These are phyloP conservation scores for Gypsophila paniculata DNA, from an alignment of 179 eudicot genomes.

Conservation along the genomic window DNA sequence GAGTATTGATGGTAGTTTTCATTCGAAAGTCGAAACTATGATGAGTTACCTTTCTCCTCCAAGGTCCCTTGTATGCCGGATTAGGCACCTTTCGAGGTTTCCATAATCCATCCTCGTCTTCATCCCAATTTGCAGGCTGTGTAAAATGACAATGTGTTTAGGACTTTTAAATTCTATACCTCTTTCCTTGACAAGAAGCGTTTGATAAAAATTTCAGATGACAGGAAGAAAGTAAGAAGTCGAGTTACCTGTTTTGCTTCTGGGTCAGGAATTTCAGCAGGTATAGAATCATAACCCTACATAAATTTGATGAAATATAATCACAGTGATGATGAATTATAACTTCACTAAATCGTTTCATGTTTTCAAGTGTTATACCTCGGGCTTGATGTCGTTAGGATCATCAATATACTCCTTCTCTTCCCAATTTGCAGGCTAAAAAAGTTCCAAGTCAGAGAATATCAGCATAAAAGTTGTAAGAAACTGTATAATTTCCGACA, in stretches of 20 bases:
- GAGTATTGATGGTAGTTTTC: not conserved
- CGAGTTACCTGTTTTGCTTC: constrained; percentile 56
- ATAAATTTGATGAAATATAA: not conserved
- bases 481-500: not conserved
- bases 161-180: not conserved
- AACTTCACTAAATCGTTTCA: no score
- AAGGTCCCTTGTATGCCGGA: constrained; percentile 88
- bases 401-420: constrained; percentile 70
- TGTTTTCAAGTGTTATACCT: constrained; percentile 33
- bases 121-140: constrained; percentile 85
- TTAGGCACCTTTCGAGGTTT: constrained; percentile 67
- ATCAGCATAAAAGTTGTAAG: not conserved
- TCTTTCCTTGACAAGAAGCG: not conserved
- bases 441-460: not conserved
- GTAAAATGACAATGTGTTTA: not conserved
- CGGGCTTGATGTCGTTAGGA: constrained; percentile 57
- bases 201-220: not conserved
- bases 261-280: constrained; percentile 62
- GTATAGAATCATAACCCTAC: constrained; percentile 74
- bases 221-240: not conserved
- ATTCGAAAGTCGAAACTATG: not conserved
- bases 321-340: no score
- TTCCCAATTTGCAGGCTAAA: constrained; percentile 80
- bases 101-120: constrained; percentile 91
- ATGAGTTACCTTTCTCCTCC: constrained; percentile 58